Evolutionary conservation across 2,329 filamentous ascomycete species (phyloP).

Genomic region (Dactylellina cionopaga): DNA sequence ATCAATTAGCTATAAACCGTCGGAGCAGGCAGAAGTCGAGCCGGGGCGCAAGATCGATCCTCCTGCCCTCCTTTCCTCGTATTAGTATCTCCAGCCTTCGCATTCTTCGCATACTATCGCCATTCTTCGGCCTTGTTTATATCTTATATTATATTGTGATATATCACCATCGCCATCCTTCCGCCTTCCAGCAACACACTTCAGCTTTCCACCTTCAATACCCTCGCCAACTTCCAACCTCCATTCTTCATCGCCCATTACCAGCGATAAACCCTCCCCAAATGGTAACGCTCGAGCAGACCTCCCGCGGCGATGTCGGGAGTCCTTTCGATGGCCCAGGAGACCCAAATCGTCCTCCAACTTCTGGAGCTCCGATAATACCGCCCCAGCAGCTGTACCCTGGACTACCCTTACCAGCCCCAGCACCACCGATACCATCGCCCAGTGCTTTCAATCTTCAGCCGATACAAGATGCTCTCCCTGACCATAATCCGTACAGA

Average conservation of each 20-base stretch:
- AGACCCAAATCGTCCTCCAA: neutral
- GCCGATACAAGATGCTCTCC: slow-evolving; percentile 32
- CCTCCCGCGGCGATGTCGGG: slow-evolving; percentile 14
- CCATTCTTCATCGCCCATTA: neutral
- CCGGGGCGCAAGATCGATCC: neutral
- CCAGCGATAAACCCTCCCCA: neutral
- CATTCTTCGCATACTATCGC: neutral
- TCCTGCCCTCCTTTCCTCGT: neutral
- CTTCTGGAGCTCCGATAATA: neutral
- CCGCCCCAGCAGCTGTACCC: slow-evolving; percentile 1
- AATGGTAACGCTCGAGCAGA: slow-evolving; percentile 46
- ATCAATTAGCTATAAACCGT: neutral
- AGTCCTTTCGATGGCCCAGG: slow-evolving; percentile 28
- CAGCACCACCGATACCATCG: slow-evolving; percentile 5
- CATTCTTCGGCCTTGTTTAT: neutral
- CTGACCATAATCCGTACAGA: slow-evolving; percentile 45
- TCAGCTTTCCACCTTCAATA: neutral
- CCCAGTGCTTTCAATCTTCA: slow-evolving; percentile 29
- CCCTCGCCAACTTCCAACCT: neutral
- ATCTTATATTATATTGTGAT: neutral
- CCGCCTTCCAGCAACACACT: neutral
- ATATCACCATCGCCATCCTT: neutral
- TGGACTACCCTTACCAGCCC: slow-evolving; percentile 3
- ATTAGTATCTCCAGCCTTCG: neutral
- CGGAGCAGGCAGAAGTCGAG: slow-evolving; percentile 14